Evolutionary conservation across 805 yeast genomes (phyloP), one percentile per base, ranked within the genome.

Genomic region (Myxozyma geophila): DNA sequence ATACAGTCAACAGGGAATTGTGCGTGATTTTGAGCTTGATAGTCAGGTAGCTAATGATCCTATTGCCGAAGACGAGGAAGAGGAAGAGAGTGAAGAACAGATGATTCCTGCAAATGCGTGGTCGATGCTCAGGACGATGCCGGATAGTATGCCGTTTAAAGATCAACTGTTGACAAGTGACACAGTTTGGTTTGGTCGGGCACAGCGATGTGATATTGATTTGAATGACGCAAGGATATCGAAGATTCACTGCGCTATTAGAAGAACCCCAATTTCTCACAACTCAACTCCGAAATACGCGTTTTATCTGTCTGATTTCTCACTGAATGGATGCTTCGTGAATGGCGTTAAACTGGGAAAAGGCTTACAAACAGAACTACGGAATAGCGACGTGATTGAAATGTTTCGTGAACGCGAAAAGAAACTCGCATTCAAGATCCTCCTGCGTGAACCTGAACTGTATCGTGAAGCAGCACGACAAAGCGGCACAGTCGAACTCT

Each of bases 171-270:
- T 92, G n/a, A 82, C 85, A 40, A 89, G 90, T 35, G 85, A 84
- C 53, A 85, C 86, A 8, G 87, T 85, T 73, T 81, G 86, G 60
- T 82, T 93, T 59, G 98, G 99, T 1, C 79, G 98, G 41, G 82
- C 83, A 23, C 83, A 62, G 8, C 36, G 51, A n/a, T 67, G 69
- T 39, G 83, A 89, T 72, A 81, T 84, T 40, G 79, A 79, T 49
- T 83, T 90, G 17, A 78, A 82, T 39, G 97, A 92, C 69, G 88
- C 82, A 69, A 77, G 97, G 52, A 82, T 93, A 70, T 92, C 98
- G 1, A 89, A 91, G 67, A 80, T 87, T 0, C 98, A 95, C 75
- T 92, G 97, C 74, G 77, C 86, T 37, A 78, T 93, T 13, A 70
- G 80, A 62, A 90, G 87, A 71, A 49, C 10, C 4, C 12, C 9